Evolutionary conservation across 306 rosid genomes (phyloP).

Genomic region (Gynostemma pentaphyllum): DNA sequence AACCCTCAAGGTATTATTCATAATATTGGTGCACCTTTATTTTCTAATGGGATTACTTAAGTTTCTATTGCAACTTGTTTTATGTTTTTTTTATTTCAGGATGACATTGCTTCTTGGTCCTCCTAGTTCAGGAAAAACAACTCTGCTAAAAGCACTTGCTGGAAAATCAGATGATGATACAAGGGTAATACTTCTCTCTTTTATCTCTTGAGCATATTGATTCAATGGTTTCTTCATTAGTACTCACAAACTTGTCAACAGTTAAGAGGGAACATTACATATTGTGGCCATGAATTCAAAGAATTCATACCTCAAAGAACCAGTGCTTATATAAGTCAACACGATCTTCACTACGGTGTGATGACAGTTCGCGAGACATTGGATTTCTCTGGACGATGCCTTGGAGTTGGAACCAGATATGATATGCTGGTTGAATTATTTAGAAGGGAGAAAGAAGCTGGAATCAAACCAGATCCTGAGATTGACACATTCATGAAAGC

Average conservation of each 20-base stretch:
- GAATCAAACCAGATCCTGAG: constrained; percentile 59
- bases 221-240: background rate
- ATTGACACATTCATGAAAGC: constrained; percentile 85
- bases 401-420: constrained; percentile 68
- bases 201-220: background rate
- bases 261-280: constrained; percentile 60
- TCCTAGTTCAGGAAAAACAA: constrained; percentile 71
- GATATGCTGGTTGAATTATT: constrained; percentile 43
- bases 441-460: constrained; percentile 44
- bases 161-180: constrained; percentile 52
- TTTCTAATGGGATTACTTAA: no score
- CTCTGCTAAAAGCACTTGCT: constrained; percentile 55
- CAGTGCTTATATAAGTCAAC: constrained; percentile 80
- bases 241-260: constrained; percentile 16
- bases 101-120: constrained; percentile 80
- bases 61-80: background rate
- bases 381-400: constrained; percentile 62
- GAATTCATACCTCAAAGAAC: constrained; percentile 88
- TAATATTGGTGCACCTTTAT: background rate
- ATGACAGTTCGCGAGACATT: constrained; percentile 72
- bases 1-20: constrained; percentile 57
- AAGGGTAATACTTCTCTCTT: constrained; percentile 23
- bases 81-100: constrained; percentile 19
- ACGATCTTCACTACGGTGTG: constrained; percentile 77
- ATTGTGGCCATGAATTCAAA: constrained; percentile 75